Base-by-base conservation (phyloP, 352 stramenopile genomes). In the Elongisporangium anandrum region DNA sequence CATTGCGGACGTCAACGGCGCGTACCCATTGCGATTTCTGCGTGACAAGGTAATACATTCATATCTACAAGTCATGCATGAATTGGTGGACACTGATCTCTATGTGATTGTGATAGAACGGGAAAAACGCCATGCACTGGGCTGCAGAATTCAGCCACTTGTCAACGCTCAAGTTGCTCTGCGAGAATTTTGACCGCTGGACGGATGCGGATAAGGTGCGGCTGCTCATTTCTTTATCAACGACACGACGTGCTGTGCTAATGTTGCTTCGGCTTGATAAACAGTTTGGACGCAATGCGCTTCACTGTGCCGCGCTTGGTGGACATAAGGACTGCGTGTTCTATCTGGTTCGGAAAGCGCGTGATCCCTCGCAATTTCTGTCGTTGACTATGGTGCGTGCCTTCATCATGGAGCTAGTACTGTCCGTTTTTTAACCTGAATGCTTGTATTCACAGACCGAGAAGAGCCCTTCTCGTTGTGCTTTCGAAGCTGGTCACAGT, bases 71-170 rank as follows among this genome's bases (percentile, higher is more conserved):
- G 34, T 9, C 26, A 38, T 41, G 52, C 15, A 12, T 47, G 26
- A 12, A 53, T 53, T 49, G 24, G 8, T 55, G n/a, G n/a, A n/a
- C n/a, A n/a, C 39, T 60, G n/a, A 19, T 39, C 52, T 21, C 53
- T 12, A 45, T 45, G 13, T 17, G 34, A 45, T 22, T 39, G 22
- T 29, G 15, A 57, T 50, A 94, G 85, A 93, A 95, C 54, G 85
- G 85, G 53, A 95, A 95, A 57, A 95, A 95, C 50, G 85, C 85
- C 16, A 86, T 95, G 79, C 85, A 95, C 52, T 95, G 84, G 82
- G 85, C 85, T 16, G 83, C 85, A 1, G 83, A 92, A 54, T 81
- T 81, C 23, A 81, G 85, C 0, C 85, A 95, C 54, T 65, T 95
- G 49, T 84, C 74, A 26, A 86, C 83, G 9, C 60, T 95, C n/a